Base-by-base conservation (phyloP, 306 rosid genomes). In the Mucuna pruriens region DNA sequence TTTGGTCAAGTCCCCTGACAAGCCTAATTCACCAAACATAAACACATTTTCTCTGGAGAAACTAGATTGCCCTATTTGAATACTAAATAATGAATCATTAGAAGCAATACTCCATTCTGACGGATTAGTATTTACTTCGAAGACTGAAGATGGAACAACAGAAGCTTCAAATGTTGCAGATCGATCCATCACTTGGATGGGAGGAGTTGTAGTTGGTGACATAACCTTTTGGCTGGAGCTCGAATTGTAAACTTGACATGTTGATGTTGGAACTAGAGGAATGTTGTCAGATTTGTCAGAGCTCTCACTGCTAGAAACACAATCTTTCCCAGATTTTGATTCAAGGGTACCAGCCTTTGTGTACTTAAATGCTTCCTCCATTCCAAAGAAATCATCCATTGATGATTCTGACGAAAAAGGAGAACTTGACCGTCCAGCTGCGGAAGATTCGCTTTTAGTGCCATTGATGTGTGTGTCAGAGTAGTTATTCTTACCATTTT, bases 1-100 rank as follows among this genome's bases (percentile, higher is more conserved):
- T 82, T 88, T 86, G 55, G 67, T 63, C 63, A 72, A 80, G 52
- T 89, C 91, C 42, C 26, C 81, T 13, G 91, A 75, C 62, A 36
- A 66, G 52, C 15, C 12, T 22, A 71, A 25, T 34, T 90, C 97
- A 71, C 70, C 75, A 46, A 60, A 26, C 77, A 67, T 51, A 71
- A 44, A 7, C 49, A 73, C 17, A 3, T 46, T 80, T 36, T 91
- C 95, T 81, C 87, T 83, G 74, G 89, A 63, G 70, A 90, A 87
- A 84, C 95, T 95, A 22, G 15, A 25, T 52, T 82, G 88, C 76
- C 89, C 97, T 26, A 90, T 1, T 17, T 91, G 90, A 86, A 95
- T 74, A 91, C 99, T 95, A 84, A 95, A 95, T 58, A 95, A 75
- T 19, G 97, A 95, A 0, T 95, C 99, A 79, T 93, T 90, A 42